These are phyloP conservation scores for Telopea speciosissima DNA, from an alignment of 177 flowering plant species.

Conservation along the genomic window DNA sequence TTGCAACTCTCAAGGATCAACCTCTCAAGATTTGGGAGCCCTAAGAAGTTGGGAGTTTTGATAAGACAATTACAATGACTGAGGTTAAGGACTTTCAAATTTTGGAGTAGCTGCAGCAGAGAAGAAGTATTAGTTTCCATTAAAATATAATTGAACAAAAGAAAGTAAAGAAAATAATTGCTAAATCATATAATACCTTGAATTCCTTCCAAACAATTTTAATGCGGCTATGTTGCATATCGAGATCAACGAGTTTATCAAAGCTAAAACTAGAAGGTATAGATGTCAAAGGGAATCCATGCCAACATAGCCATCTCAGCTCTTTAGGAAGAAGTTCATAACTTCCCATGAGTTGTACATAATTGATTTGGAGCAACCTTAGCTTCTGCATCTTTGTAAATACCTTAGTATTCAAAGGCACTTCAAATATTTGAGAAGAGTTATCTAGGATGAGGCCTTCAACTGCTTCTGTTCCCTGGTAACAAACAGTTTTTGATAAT, in stretches of 20 bases:
- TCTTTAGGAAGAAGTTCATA: constrained; percentile 7
- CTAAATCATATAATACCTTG: neutral
- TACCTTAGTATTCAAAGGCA: neutral
- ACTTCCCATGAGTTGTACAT: constrained; percentile 3
- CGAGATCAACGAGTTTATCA: constrained; percentile 14
- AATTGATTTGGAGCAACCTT: constrained; percentile 9
- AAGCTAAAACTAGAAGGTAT: constrained; percentile 13
- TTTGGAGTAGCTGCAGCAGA: constrained; percentile 4
- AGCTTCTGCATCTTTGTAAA: constrained; percentile 9
- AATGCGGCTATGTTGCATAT: constrained; percentile 11
- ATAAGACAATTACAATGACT: constrained; percentile 13
- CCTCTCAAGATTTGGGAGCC: constrained; percentile 14
- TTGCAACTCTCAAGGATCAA: neutral
- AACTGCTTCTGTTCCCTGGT: neutral
- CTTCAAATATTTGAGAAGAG: neutral
- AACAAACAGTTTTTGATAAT: too few relatives aligned
- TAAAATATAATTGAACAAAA: neutral
- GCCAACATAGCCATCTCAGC: constrained; percentile 20
- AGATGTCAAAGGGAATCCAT: constrained; percentile 6
- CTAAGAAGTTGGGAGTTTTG: constrained; percentile 14
- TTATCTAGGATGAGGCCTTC: neutral
- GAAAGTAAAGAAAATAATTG: neutral
- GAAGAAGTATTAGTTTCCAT: too few relatives aligned
- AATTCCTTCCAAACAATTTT: neutral
- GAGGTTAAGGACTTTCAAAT: neutral